Percentiles rank a stretch among this genome's conserved stretches.
phyloP scores from a whole-genome alignment of 1,139 yeast species.

The Zygoascus hellenicus region DNA sequence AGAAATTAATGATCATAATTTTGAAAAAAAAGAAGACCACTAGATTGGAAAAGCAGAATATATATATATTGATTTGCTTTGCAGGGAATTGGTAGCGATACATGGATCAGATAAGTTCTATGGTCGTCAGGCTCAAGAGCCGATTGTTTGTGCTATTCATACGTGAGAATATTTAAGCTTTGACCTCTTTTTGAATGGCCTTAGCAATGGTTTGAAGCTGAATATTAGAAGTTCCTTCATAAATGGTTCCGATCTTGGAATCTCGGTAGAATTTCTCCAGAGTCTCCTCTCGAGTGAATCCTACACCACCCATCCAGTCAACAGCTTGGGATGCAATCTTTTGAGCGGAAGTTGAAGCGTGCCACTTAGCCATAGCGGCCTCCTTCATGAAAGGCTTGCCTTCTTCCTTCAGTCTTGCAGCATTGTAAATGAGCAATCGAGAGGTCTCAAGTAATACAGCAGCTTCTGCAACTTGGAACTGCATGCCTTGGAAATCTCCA shows the following conservation, averaged over 20 bases:
- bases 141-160: no score
- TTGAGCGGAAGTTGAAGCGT: slow-evolving; percentile 40
- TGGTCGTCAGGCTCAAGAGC: no score
- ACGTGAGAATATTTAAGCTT: background rate
- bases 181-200: slow-evolving; percentile 34
- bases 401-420: slow-evolving; percentile 42
- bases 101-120: no score
- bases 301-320: slow-evolving; percentile 47
- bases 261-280: slow-evolving; percentile 42
- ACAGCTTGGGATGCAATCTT: slow-evolving; percentile 39
- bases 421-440: slow-evolving; percentile 40
- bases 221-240: slow-evolving; percentile 43
- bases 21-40: no score
- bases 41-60: no score
- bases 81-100: no score
- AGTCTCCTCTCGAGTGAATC: slow-evolving; percentile 40
- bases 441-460: slow-evolving; percentile 44
- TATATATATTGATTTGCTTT: no score
- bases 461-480: slow-evolving; percentile 42
- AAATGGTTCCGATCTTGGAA: slow-evolving; percentile 42
- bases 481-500: slow-evolving; percentile 44
- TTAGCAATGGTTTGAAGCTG: slow-evolving; percentile 43
- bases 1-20: no score
- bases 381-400: slow-evolving; percentile 39
- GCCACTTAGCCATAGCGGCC: slow-evolving; percentile 43